Evolutionary conservation across 352 stramenopile species (phyloP).

Genomic region (Phytophthora boehmeriae): DNA sequence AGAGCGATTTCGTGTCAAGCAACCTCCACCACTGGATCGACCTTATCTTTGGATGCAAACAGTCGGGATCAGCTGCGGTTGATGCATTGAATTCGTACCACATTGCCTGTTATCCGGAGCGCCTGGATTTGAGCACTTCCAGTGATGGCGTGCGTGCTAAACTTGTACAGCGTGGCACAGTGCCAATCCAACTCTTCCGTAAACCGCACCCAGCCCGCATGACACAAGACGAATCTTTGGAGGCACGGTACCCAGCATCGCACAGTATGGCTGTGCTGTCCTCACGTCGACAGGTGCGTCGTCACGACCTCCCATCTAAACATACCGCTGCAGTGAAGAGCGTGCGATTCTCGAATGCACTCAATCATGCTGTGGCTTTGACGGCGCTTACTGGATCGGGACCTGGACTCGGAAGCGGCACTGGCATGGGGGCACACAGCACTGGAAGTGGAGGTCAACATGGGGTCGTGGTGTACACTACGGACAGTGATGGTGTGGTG

Average conservation of each 20-base stretch:
- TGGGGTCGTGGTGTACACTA: slow-evolving; percentile 82
- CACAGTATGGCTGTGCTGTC: slow-evolving; percentile 77
- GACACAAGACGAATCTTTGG: slow-evolving; percentile 78
- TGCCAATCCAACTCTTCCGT: slow-evolving; percentile 81
- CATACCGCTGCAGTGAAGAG: slow-evolving; percentile 69
- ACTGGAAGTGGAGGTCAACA: slow-evolving; percentile 57
- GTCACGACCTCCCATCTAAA: slow-evolving; percentile 78
- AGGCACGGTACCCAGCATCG: slow-evolving; percentile 72
- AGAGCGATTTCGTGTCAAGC: slow-evolving; percentile 98
- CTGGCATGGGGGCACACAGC: slow-evolving; percentile 74
- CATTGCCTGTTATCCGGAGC: slow-evolving; percentile 79
- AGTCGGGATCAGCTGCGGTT: slow-evolving; percentile 88
- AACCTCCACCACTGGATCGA: slow-evolving; percentile 99
- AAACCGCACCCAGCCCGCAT: slow-evolving; percentile 74
- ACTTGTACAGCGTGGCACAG: slow-evolving; percentile 74
- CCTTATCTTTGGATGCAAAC: slow-evolving; percentile 98
- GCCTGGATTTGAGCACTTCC: slow-evolving; percentile 67
- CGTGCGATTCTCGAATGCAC: slow-evolving; percentile 80
- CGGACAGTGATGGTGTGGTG: slow-evolving; percentile 75
- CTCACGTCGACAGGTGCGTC: slow-evolving; percentile 80
- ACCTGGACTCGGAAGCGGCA: slow-evolving; percentile 67
- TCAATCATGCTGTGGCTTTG: slow-evolving; percentile 64
- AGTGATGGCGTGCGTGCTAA: slow-evolving; percentile 64
- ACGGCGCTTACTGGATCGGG: slow-evolving; percentile 44
- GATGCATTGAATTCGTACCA: slow-evolving; percentile 94